Percentiles rank a stretch among this genome's conserved stretches.
These are phyloP conservation scores for Penicillium hesseltinei DNA, from an alignment of 2,329 filamentous ascomycete species.

Conservation along the genomic window DNA sequence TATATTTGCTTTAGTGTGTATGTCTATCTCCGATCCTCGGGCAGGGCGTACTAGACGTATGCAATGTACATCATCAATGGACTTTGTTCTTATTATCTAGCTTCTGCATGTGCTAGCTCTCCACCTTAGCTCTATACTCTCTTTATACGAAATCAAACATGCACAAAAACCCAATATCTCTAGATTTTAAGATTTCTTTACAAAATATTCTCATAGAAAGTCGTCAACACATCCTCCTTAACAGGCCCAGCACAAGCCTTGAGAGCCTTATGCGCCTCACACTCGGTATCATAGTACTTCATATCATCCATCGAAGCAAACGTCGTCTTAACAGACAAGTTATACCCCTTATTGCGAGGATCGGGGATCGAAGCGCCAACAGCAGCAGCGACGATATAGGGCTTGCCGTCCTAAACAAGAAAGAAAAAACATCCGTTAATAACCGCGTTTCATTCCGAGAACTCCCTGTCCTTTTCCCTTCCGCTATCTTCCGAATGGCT, in stretches of 20 bases:
- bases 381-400: conserved; percentile 63
- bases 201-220: conserved; percentile 39
- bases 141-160: neutral
- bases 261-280: conserved; percentile 55
- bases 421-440: neutral
- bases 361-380: conserved; percentile 58
- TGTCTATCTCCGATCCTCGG: conserved; percentile 6
- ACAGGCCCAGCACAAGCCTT: conserved; percentile 34
- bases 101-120: neutral
- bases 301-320: conserved; percentile 67
- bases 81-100: conserved; percentile 3
- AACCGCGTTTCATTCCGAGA: neutral
- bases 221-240: conserved; percentile 39
- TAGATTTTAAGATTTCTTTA: conserved; percentile 14
- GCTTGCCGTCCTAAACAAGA: conserved; percentile 61
- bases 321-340: conserved; percentile 60
- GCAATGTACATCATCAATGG: conserved; percentile 29
- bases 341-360: conserved; percentile 64
- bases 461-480: neutral
- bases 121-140: neutral
- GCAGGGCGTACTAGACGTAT: conserved; percentile 21
- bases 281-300: conserved; percentile 65
- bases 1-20: conserved; percentile 8
- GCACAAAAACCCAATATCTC: neutral
- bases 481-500: neutral